A percentile compares a stretch with the other conserved stretches of the same genome.
phyloP scores from a whole-genome alignment of 2,329 filamentous ascomycete genomes.

The Paecilomyces sp. region DNA sequence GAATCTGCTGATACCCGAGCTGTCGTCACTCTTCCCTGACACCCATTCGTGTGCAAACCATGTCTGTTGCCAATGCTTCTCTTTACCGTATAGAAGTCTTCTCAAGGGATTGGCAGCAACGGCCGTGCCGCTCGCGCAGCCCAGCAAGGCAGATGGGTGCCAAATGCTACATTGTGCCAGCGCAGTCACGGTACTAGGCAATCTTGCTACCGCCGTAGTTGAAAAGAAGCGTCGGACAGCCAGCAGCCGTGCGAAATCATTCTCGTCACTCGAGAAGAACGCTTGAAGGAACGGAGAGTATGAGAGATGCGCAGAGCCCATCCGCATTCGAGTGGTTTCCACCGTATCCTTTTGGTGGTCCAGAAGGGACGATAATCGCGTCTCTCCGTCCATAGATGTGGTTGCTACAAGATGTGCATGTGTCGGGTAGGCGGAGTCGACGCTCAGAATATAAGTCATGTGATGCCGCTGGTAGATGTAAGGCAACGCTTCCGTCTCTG shows the following conservation, averaged over 20 bases:
- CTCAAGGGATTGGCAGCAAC: conserved; percentile 46
- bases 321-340: conserved; percentile 42
- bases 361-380: conserved; percentile 48
- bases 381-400: conserved; percentile 48
- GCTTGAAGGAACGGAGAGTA: conserved; percentile 52
- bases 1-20: conserved; percentile 34
- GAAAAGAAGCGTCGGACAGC: conserved; percentile 48
- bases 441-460: conserved; percentile 30
- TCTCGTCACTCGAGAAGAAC: conserved; percentile 50
- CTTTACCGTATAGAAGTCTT: conserved; percentile 44
- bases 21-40: conserved; percentile 15
- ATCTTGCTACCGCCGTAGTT: conserved; percentile 41
- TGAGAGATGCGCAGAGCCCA: conserved; percentile 41
- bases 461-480: conserved; percentile 31
- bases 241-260: conserved; percentile 42
- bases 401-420: conserved; percentile 47
- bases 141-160: conserved; percentile 50
- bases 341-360: conserved; percentile 39
- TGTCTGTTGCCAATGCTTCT: conserved; percentile 45
- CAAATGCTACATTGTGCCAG: conserved; percentile 30
- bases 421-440: conserved; percentile 46
- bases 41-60: conserved; percentile 55
- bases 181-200: conserved; percentile 29
- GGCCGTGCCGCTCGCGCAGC: conserved; percentile 46
- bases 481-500: conserved; percentile 15